These are phyloP conservation scores for Dryadomyces quercivorus DNA, from an alignment of 2,329 filamentous ascomycete genomes.

Conservation along the genomic window DNA sequence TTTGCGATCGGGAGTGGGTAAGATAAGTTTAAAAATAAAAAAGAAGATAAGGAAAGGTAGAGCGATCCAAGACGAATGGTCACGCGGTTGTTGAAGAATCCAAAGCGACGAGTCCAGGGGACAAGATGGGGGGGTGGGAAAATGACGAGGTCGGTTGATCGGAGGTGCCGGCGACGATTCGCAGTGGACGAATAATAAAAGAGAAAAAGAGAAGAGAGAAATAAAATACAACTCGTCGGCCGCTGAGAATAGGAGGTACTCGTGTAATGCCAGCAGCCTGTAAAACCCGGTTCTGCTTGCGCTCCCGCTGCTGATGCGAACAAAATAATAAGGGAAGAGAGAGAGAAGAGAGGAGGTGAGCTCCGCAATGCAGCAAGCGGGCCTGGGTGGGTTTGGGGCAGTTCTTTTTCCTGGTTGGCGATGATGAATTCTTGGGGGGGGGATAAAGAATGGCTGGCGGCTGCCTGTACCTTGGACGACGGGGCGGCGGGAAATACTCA, in stretches of 20 bases:
- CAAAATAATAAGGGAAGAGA: background rate
- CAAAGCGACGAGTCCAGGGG: background rate
- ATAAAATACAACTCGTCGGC: background rate
- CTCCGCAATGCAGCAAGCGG: background rate
- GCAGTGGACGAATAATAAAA: background rate
- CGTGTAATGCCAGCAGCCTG: too few species aligned
- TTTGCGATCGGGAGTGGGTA: background rate
- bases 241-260: too few species aligned
- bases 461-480: background rate
- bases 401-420: background rate
- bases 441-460: slow-evolving; percentile 2
- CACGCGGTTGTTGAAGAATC: background rate
- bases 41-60: background rate
- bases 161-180: slow-evolving; percentile 1
- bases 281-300: background rate
- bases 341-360: background rate
- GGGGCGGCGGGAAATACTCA: background rate
- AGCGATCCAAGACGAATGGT: background rate
- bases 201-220: background rate
- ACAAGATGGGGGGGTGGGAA: background rate
- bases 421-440: background rate
- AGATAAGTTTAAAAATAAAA: background rate
- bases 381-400: background rate
- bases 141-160: background rate
- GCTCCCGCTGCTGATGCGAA: background rate